These are phyloP conservation scores for Tilletia caries DNA, from an alignment of 1,284 basidiomycete genomes.

Conservation along the genomic window DNA sequence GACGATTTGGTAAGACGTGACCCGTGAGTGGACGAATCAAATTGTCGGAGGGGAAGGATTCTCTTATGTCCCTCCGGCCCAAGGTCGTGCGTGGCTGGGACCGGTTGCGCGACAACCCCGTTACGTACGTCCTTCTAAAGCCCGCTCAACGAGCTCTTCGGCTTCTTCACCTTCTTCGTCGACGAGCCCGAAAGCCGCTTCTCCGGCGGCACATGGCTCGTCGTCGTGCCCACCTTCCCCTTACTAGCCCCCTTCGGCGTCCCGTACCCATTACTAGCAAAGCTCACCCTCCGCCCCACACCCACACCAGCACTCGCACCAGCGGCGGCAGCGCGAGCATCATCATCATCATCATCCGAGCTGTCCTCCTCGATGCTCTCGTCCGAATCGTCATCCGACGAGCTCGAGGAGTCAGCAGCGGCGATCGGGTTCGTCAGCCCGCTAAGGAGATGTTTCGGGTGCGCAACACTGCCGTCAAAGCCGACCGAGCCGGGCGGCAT, in stretches of 20 bases:
- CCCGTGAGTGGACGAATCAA: too few species aligned
- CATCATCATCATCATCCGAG: constrained; percentile 5
- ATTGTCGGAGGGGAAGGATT: too few species aligned
- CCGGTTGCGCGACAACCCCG: too few species aligned
- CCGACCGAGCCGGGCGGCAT: too few species aligned
- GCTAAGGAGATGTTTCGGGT: too few species aligned
- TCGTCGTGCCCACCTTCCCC: neutral
- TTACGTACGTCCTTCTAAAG: too few species aligned
- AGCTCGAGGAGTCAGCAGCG: too few species aligned
- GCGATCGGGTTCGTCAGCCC: too few species aligned
- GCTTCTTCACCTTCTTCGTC: constrained; percentile 13
- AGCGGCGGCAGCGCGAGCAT: neutral
- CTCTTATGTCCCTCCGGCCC: too few species aligned
- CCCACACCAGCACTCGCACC: neutral
- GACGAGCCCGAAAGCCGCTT: neutral
- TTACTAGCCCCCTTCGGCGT: neutral
- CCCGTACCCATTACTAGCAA: neutral
- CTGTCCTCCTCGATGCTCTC: constrained; percentile 5
- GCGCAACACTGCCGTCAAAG: too few species aligned
- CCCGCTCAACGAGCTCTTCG: neutral
- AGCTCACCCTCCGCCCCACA: neutral
- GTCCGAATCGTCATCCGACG: neutral
- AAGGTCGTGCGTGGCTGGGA: too few species aligned
- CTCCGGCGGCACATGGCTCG: constrained; percentile 8
- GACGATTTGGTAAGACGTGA: too few species aligned